phyloP scores from a whole-genome alignment of 495 filamentous ascomycete genomes.

The Penicillium crystallinum region DNA sequence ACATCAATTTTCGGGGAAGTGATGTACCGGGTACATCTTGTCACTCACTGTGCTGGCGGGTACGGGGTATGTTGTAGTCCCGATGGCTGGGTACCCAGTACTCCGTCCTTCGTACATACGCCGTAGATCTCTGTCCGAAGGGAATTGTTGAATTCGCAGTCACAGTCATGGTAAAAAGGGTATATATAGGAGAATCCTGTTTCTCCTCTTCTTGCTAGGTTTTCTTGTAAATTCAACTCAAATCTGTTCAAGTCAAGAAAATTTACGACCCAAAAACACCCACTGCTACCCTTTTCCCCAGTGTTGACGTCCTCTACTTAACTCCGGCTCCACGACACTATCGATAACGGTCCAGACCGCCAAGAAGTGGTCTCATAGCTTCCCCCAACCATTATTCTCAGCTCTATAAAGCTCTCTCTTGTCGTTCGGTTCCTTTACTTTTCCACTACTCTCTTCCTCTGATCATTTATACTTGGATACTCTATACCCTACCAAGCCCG shows the following conservation, averaged over 20 bases:
- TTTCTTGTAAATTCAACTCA: background rate
- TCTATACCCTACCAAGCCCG: background rate
- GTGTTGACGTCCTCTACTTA: slow-evolving; percentile 8
- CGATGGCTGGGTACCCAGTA: slow-evolving; percentile 1
- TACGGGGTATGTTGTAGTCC: slow-evolving; percentile 19
- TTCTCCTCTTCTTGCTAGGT: background rate
- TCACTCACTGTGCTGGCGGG: slow-evolving; percentile 18
- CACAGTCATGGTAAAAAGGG: background rate
- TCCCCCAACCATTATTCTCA: slow-evolving; percentile 26
- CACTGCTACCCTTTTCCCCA: background rate
- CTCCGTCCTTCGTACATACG: slow-evolving; percentile 10
- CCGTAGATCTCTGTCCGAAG: slow-evolving; percentile 4
- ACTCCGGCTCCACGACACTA: slow-evolving; percentile 15
- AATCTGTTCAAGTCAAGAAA: background rate
- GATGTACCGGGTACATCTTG: slow-evolving; percentile 14
- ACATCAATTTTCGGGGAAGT: background rate
- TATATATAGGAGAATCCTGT: background rate
- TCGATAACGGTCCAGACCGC: slow-evolving; percentile 27
- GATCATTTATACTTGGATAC: background rate
- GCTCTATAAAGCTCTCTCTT: slow-evolving; percentile 16
- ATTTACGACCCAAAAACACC: background rate
- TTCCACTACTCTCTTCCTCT: background rate
- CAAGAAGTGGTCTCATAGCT: slow-evolving; percentile 28
- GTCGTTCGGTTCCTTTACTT: background rate
- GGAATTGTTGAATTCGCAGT: background rate